A percentile compares a stretch with the other conserved stretches of the same genome.
phyloP scores from a whole-genome alignment of 495 filamentous ascomycete genomes.

The Aspergillus haitiensis region DNA sequence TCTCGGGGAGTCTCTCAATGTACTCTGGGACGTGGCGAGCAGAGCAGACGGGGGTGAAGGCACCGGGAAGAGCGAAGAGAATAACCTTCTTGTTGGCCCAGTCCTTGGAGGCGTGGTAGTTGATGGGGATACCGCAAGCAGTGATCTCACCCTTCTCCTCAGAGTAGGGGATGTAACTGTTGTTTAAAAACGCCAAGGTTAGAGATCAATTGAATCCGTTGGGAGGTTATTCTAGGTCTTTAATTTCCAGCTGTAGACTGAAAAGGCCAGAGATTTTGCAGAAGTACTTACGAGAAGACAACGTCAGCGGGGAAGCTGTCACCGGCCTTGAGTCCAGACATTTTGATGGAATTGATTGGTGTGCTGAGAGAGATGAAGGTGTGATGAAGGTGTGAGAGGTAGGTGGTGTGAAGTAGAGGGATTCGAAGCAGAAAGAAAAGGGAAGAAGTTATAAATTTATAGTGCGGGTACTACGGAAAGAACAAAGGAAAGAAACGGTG shows the following conservation, averaged over 20 bases:
- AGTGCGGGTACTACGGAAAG: constrained; percentile 10
- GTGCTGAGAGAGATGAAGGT: constrained; percentile 9
- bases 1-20: constrained; percentile 67
- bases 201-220: background rate
- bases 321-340: constrained; percentile 75
- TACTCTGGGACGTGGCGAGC: constrained; percentile 84
- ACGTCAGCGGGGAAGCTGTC: constrained; percentile 81
- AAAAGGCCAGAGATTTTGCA: constrained; percentile 6
- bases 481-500: constrained; percentile 16
- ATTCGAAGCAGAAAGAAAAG: constrained; percentile 10
- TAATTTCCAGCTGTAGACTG: too few species aligned
- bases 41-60: constrained; percentile 94
- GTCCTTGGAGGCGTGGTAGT: constrained; percentile 83
- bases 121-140: constrained; percentile 74
- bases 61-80: constrained; percentile 85
- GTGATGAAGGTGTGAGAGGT: constrained; percentile 12
- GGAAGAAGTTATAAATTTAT: constrained; percentile 14
- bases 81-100: constrained; percentile 88
- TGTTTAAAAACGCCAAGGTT: constrained; percentile 15
- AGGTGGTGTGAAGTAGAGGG: constrained; percentile 5
- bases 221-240: background rate
- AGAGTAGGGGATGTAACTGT: constrained; percentile 66
- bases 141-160: constrained; percentile 64
- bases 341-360: constrained; percentile 40
- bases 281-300: constrained; percentile 62